Conservation (phyloP, 2,329 filamentous ascomycete genomes). For the Sporothrix curviconia region DNA sequence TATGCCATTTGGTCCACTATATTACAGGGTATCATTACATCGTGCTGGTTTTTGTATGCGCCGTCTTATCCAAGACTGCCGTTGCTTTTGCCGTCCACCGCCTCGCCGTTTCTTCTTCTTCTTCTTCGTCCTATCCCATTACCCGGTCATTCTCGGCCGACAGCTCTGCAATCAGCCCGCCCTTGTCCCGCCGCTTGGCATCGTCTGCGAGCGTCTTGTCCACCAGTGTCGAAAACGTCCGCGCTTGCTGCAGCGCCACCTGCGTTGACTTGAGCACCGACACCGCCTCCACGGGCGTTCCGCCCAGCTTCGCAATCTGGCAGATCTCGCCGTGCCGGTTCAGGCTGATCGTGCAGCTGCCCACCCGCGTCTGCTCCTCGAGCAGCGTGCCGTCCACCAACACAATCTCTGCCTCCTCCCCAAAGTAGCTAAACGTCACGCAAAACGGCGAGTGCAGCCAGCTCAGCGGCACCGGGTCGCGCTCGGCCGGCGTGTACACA, state of each 20-base stretch:
- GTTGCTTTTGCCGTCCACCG: too few relatives aligned
- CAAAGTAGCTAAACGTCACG: constrained; percentile 81
- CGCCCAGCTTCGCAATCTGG: constrained; percentile 85
- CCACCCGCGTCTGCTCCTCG: constrained; percentile 70
- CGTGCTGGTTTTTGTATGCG: constrained; percentile 7
- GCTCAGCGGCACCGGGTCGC: constrained; percentile 82
- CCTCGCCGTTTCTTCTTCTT: too few relatives aligned
- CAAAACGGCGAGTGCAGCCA: constrained; percentile 91
- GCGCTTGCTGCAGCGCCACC: constrained; percentile 69
- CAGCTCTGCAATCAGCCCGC: constrained; percentile 69
- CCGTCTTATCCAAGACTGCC: too few relatives aligned
- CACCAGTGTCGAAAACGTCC: constrained; percentile 69
- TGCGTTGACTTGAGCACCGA: constrained; percentile 69
- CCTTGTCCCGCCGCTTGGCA: constrained; percentile 67
- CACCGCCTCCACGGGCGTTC: constrained; percentile 72
- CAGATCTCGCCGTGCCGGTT: constrained; percentile 88
- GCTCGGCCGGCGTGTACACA: constrained; percentile 75
- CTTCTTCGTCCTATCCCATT: too few relatives aligned
- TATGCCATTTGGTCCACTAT: constrained; percentile 4
- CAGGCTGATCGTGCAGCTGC: constrained; percentile 72
- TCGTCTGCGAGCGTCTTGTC: constrained; percentile 70
- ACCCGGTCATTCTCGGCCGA: constrained; percentile 81
- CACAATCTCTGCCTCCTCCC: constrained; percentile 62
- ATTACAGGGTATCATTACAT: constrained; percentile 21
- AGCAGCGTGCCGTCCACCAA: constrained; percentile 65